Base-by-base conservation (phyloP, 192 early-diverging fungal genomes). In the Podochytrium sp. region DNA sequence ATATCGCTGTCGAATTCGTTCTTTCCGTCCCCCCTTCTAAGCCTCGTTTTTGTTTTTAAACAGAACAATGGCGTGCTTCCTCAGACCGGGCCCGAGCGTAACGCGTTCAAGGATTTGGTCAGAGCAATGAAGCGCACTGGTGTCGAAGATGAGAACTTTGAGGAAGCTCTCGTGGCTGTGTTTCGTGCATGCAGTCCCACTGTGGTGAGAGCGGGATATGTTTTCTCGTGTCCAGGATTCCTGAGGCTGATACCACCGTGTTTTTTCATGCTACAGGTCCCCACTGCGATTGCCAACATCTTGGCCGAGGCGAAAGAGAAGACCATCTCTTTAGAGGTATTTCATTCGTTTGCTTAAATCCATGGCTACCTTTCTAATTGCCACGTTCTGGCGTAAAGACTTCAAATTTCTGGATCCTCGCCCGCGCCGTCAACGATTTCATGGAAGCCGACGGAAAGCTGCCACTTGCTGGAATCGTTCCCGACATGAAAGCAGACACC, bases 401-500 rank as follows among this genome's bases (percentile, higher is more conserved):
- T 1, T 64, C 87, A 14, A 82, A 80, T 64, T 98, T 98, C 74
- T 98, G 97, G 97, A 86, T 97, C 30, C 78, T 95, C 57, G 86
- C 85, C 0, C 82, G 87, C 33, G 96, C 95, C 0, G 78, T 94
- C 23, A 80, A 87, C 53, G 87, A 93, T 25, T 98, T 96, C 81
- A 85, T 94, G 12, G 80, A 84, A 30, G 86, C 90, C 49, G 89
- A 94, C 67, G 92, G 93, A 3, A 76, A 79, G 50, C 83, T 99
- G 34, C 97, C 97, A 0, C 77, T 96, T 16, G 86, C 92, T 1
- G 97, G 97, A 4, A 79, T 82, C 27, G 86, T 99, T 25, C 96
- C 97, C 0, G 97, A 99, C 79, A 99, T 99, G 97, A 98, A 99
- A 77, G 87, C 97, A 4, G 93, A 99, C 73, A 98, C 96, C 1